Evolutionary conservation across 2,329 filamentous ascomycete genomes (phyloP), one percentile per base, ranked within the genome.

Genomic region (Pochonia chlamydosporia): DNA sequence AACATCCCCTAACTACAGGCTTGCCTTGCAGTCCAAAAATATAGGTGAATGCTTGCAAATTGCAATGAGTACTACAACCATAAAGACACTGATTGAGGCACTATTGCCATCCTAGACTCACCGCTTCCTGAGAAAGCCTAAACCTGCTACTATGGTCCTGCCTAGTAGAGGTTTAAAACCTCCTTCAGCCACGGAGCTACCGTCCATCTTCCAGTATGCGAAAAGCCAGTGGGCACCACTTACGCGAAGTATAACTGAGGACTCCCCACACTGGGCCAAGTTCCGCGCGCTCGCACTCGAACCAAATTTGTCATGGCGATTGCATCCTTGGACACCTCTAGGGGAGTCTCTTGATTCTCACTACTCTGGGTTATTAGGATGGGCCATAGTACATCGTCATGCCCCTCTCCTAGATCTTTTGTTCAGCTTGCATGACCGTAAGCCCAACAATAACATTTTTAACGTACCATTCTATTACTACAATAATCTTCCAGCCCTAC

Each of bases 201-300:
- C 1, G 40, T 6, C 20, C 2, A 31, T 43, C 40, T 43, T 43
- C 3, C 40, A 43, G 7, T 43, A 43, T 43, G 40, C 40, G 23
- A 43, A 43, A 31, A n/a, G 3, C 25, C 40, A 43, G 13, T 43
- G 40, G 40, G 40, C 40, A 1, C 40, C 25, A 43, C 40, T 43
- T 3, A 43, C 40, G 30, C 40, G 25, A 21, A 1, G 14, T 20
- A 42, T 42, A 30, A 42, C 40, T 5, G 8, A 30, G 31, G 18
- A 31, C 5, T 43, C 40, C 16, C n/a, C 26, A 28, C 1, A 1
- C 40, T 43, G 40, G 40, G 25, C 18, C 3, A 43, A 43, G 0
- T 43, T 43, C 1, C 7, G 40, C 26, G 1, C 1, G 10, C 40
- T 43, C 21, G 40, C 40, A 30, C 40, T 43, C 40, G 40, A 43